Conservation (phyloP, 345 rosid genomes). For the Geranium brycei region DNA sequence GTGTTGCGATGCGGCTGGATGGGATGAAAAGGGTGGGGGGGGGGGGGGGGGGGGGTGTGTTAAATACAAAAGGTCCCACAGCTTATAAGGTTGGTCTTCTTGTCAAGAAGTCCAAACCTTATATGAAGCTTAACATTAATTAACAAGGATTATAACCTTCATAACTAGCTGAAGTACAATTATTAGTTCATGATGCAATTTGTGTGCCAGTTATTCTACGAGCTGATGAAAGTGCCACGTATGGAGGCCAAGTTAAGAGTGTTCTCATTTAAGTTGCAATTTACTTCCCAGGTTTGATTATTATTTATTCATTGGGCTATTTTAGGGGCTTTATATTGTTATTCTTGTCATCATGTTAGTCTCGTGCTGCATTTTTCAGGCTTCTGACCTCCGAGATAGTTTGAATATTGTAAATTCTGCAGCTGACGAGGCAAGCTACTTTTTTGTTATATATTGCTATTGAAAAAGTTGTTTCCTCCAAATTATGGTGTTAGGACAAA, state of each 20-base stretch:
- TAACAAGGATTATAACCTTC: too few species aligned
- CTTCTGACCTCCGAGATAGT: conserved; percentile 56
- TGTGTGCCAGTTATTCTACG: conserved; percentile 56
- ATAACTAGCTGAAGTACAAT: too few species aligned
- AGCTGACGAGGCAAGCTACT: conserved; percentile 54
- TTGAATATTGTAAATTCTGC: conserved; percentile 49
- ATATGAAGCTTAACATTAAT: too few species aligned
- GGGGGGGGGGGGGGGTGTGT: too few species aligned
- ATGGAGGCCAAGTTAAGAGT: conserved; percentile 73
- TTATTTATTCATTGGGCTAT: conserved; percentile 6
- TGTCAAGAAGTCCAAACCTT: too few species aligned
- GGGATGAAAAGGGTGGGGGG: too few species aligned
- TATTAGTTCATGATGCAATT: neutral
- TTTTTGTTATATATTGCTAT: neutral
- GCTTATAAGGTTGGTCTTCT: too few species aligned
- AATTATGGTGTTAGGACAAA: neutral
- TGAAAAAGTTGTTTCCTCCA: neutral
- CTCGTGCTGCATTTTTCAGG: conserved; percentile 30
- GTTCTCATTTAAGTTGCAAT: conserved; percentile 62
- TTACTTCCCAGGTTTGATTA: conserved; percentile 48
- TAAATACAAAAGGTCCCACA: too few species aligned
- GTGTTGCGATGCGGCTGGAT: too few species aligned
- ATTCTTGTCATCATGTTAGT: conserved; percentile 7
- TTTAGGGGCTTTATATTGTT: conserved; percentile 10
- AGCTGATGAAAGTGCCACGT: conserved; percentile 72